Evolutionary conservation across 2,329 filamentous ascomycete species (phyloP).

Genomic region (Ampelomyces quisqualis): DNA sequence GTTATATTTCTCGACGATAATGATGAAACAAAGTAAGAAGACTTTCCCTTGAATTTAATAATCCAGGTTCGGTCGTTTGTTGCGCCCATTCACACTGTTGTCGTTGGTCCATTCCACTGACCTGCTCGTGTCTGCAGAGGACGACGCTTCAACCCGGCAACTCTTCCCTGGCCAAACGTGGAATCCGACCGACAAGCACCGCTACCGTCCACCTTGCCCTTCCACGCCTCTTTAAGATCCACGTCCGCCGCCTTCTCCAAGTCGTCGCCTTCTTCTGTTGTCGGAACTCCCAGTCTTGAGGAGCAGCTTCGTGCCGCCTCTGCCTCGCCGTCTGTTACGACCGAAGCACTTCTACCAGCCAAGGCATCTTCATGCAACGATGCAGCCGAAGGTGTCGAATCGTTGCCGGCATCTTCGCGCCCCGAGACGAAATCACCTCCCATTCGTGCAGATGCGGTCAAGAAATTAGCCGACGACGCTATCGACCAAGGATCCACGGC

Average conservation of each 20-base stretch:
- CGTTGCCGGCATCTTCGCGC: conserved; percentile 9
- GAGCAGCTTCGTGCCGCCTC: conserved; percentile 40
- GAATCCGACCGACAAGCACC: conserved; percentile 28
- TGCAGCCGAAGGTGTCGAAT: conserved; percentile 9
- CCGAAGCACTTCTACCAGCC: conserved; percentile 23
- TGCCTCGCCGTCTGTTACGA: conserved; percentile 35
- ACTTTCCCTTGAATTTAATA: conserved; percentile 2
- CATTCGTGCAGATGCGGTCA: conserved; percentile 13
- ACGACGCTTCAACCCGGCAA: conserved; percentile 58
- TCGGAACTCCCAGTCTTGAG: conserved; percentile 28
- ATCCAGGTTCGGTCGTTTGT: not conserved
- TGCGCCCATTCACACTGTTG: conserved; percentile 12
- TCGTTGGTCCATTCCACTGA: conserved; percentile 35
- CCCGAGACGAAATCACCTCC: conserved; percentile 12
- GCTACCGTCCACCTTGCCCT: conserved; percentile 27
- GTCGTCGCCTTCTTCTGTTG: conserved; percentile 25
- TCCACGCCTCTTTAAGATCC: conserved; percentile 22
- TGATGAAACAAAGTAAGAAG: conserved; percentile 58
- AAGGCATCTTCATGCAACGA: conserved; percentile 21
- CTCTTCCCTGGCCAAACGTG: conserved; percentile 47
- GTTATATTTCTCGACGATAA: conserved; percentile 59
- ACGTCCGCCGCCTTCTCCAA: conserved; percentile 15
- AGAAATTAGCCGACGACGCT: conserved; percentile 14
- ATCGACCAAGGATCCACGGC: too few relatives aligned
- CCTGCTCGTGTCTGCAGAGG: conserved; percentile 47